These are phyloP conservation scores for Monosporascus sp. DNA, from an alignment of 2,329 filamentous ascomycete species.

Conservation along the genomic window DNA sequence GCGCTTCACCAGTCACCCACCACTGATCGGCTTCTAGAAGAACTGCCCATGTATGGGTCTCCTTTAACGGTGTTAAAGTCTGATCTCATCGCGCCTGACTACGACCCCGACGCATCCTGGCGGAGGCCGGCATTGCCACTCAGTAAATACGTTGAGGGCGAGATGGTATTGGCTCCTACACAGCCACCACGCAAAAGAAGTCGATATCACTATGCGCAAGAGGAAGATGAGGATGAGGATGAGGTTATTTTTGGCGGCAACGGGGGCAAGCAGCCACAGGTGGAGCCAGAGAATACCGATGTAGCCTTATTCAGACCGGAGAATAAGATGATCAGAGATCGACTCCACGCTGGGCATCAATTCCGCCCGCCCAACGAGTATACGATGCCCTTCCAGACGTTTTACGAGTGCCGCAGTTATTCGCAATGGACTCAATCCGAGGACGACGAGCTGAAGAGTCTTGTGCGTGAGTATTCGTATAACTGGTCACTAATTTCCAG, in stretches of 20 bases:
- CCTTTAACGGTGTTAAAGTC: slow-evolving; percentile 54
- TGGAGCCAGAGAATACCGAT: slow-evolving; percentile 66
- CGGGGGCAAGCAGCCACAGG: slow-evolving; percentile 28
- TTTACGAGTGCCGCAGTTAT: slow-evolving; percentile 80
- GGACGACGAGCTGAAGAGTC: slow-evolving; percentile 79
- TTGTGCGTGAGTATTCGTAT: slow-evolving; percentile 91
- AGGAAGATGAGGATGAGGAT: slow-evolving; percentile 52
- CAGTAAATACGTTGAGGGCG: slow-evolving; percentile 80
- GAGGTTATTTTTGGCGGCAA: slow-evolving; percentile 32
- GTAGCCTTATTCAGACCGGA: slow-evolving; percentile 87
- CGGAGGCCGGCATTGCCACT: slow-evolving; percentile 73
- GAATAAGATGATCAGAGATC: slow-evolving; percentile 83
- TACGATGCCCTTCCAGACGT: slow-evolving; percentile 81
- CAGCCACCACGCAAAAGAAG: slow-evolving; percentile 70
- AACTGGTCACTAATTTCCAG: slow-evolving; percentile 95
- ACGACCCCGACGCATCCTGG: slow-evolving; percentile 67
- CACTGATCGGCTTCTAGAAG: slow-evolving; percentile 70
- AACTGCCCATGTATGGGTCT: slow-evolving; percentile 74
- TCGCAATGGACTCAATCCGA: slow-evolving; percentile 91
- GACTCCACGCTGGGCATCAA: slow-evolving; percentile 84
- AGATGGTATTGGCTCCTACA: slow-evolving; percentile 64
- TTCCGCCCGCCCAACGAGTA: slow-evolving; percentile 91
- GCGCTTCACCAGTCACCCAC: slow-evolving; percentile 68
- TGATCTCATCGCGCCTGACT: slow-evolving; percentile 53
- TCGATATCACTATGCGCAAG: slow-evolving; percentile 75